Conservation (phyloP, 257 asterid species). For the Dorcoceras hygrometricum region DNA sequence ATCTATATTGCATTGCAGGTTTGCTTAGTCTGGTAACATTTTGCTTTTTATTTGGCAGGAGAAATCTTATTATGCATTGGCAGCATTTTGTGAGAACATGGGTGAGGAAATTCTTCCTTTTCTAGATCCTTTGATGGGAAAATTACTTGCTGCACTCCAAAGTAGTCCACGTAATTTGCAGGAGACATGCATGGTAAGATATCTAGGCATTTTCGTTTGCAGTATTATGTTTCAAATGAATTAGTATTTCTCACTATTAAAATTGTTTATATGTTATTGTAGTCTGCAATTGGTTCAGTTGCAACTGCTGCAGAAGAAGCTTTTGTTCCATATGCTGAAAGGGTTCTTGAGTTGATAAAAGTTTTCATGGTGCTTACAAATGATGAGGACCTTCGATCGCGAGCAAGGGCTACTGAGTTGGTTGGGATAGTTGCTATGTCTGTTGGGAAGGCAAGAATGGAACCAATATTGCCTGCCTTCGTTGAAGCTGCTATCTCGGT, state of each 20-base stretch:
- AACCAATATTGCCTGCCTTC: conserved; percentile 79
- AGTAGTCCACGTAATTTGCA: conserved; percentile 82
- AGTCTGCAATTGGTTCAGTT: conserved; percentile 99
- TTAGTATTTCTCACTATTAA: conserved; percentile 20
- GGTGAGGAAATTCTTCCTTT: conserved; percentile 96
- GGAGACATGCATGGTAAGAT: conserved; percentile 93
- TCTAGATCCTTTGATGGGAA: conserved; percentile 87
- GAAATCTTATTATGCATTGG: conserved; percentile 95
- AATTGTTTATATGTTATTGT: conserved; percentile 31
- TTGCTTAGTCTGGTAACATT: conserved; percentile 15
- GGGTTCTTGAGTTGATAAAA: conserved; percentile 93
- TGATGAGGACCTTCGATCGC: conserved; percentile 92
- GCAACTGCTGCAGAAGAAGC: conserved; percentile 99
- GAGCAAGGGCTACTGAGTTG: conserved; percentile 99
- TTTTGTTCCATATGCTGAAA: conserved; percentile 87
- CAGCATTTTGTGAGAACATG: conserved; percentile 99
- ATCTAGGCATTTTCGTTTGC: conserved; percentile 13
- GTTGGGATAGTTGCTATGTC: conserved; percentile 95
- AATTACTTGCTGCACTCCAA: conserved; percentile 76
- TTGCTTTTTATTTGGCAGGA: conserved; percentile 51
- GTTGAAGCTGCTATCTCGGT: conserved; percentile 94
- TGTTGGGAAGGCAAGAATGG: conserved; percentile 91
- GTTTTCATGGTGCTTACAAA: conserved; percentile 89
- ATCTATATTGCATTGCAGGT: conserved; percentile 12
- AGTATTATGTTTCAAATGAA: conserved; percentile 19